phyloP scores from a whole-genome alignment of 2,329 filamentous ascomycete species.

The Catunica adiposa region DNA sequence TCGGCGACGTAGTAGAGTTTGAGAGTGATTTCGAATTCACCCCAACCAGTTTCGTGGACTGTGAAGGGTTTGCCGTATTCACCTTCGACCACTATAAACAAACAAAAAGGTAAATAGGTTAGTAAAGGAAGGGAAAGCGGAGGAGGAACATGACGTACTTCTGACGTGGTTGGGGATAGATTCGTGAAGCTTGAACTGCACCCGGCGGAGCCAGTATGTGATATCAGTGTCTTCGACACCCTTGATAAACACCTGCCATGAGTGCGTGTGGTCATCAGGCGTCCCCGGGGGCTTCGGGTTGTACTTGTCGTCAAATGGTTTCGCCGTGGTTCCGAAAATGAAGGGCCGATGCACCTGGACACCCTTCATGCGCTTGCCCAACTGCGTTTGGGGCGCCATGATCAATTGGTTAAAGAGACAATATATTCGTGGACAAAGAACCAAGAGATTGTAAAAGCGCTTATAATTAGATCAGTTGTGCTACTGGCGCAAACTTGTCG shows the following conservation, averaged over 20 bases:
- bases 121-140: background rate
- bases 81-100: conserved; percentile 46
- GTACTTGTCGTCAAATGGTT: conserved; percentile 58
- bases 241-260: conserved; percentile 88
- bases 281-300: conserved; percentile 62
- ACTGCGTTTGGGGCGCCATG: conserved; percentile 43
- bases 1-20: conserved; percentile 86
- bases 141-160: conserved; percentile 30
- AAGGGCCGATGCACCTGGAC: conserved; percentile 48
- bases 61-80: conserved; percentile 55
- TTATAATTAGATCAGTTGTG: no score
- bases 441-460: no score
- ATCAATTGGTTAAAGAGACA: background rate
- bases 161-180: conserved; percentile 85
- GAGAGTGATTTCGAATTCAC: conserved; percentile 92
- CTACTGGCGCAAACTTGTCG: background rate
- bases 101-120: background rate
- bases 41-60: conserved; percentile 88
- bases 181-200: conserved; percentile 96
- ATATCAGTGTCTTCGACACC: conserved; percentile 81
- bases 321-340: conserved; percentile 65
- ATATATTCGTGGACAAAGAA: background rate
- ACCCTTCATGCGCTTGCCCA: conserved; percentile 48
- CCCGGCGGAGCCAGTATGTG: conserved; percentile 88
- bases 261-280: conserved; percentile 86